These are phyloP conservation scores for Suillus luteus DNA, from an alignment of 768 basidiomycete genomes.

Conservation along the genomic window DNA sequence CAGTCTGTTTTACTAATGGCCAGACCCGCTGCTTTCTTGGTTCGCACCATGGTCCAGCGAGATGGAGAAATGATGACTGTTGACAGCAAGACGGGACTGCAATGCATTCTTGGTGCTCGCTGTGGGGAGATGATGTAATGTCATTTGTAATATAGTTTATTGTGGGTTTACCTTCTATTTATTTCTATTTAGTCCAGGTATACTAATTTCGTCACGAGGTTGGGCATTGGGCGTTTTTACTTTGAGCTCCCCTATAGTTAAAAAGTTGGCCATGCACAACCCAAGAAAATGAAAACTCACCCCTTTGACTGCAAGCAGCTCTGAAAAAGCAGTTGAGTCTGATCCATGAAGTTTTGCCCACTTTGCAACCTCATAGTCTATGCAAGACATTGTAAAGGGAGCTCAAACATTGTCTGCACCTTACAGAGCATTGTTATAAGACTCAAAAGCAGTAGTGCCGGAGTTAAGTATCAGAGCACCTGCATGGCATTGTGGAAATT, in stretches of 20 bases:
- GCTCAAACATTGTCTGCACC: conserved; percentile 19
- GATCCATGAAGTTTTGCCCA: conserved; percentile 43
- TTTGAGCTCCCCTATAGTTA: too few relatives aligned
- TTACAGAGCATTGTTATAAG: neutral
- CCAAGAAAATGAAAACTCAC: conserved; percentile 26
- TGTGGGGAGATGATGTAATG: too few relatives aligned
- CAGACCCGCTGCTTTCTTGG: too few relatives aligned
- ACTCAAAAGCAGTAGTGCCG: neutral
- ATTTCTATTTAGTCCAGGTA: too few relatives aligned
- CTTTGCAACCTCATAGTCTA: conserved; percentile 42
- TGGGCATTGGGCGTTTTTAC: too few relatives aligned
- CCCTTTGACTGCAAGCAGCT: conserved; percentile 40
- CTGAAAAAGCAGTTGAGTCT: conserved; percentile 39
- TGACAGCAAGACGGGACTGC: too few relatives aligned
- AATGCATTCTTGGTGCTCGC: too few relatives aligned
- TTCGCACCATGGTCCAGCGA: too few relatives aligned
- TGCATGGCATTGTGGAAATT: neutral
- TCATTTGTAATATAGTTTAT: too few relatives aligned
- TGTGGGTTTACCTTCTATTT: neutral
- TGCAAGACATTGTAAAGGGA: conserved; percentile 35
- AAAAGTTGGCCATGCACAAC: neutral
- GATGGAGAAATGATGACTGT: too few relatives aligned
- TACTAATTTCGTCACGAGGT: too few relatives aligned
- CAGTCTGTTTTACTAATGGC: too few relatives aligned
- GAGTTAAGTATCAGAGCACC: neutral